Evolutionary conservation across 129 eudicot genomes (phyloP), one percentile per base, ranked within the genome.

Genomic region (Lonicera japonica): DNA sequence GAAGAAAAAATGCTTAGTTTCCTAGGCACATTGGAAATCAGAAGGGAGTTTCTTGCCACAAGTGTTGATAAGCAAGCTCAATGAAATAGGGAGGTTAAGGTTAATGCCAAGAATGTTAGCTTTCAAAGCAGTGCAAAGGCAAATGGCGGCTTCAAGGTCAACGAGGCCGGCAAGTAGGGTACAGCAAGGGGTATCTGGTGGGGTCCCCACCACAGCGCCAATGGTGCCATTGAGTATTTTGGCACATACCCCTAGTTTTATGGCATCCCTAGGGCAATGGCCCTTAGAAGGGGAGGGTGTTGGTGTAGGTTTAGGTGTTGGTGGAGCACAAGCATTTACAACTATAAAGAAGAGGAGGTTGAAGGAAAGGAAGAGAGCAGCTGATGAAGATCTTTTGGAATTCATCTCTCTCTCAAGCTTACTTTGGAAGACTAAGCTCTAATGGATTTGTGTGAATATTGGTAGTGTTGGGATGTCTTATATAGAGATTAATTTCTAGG

Each of bases 191-290:
- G 64, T 20, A 4, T 40, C 54, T 12, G 79, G 79, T n/a, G 74
- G 65, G 50, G 64, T 41, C 8, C 74, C 85, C 0, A 80, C 63
- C 1, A 61, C 54, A 4, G 70, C 50, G 5, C 72, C 73, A 19
- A 79, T 29, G 10, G 46, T 45, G 0, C 77, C 80, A 61, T 70
- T 70, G 8, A 79, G 74, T 54, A 79, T 48, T 57, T 79, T 74
- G 2, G 77, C 80, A 25, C 84, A 79, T 20, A 74, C 65, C 16
- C 79, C 79, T 29, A 78, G 61, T 46, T 78, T 78, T 39, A 78
- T 61, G 73, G 83, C 79, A 73, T 78, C 83, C 40, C 69, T 68
- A 11, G 83, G 83, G 73, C 83, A 78, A 66, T 66, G 1, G 58
- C n/a, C n/a, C n/a, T n/a, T 21, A 20, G 70, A 39, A 14, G 70